A percentile compares a stretch with the other conserved stretches of the same genome.
Conservation (phyloP, 305 asterid genomes). For the Fraxinus greggii region DNA sequence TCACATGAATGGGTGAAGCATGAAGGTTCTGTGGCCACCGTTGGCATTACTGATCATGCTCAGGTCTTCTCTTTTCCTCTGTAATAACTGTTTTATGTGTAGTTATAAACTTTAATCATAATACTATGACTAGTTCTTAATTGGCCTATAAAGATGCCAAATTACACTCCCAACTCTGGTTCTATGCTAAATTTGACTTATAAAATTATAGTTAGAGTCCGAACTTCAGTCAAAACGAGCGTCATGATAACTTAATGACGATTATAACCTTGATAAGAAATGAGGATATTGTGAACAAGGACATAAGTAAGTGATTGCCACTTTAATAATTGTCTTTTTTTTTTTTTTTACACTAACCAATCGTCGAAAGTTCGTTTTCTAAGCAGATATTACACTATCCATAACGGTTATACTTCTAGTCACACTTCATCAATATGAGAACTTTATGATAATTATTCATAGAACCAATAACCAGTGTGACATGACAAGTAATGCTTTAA, state of each 20-base stretch:
- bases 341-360: too few relatives aligned
- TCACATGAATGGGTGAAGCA: slow-evolving; percentile 98
- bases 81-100: background rate
- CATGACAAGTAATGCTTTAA: background rate
- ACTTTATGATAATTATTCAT: background rate
- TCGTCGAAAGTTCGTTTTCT: background rate
- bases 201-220: background rate
- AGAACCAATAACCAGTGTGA: background rate
- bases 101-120: background rate
- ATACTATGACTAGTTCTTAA: background rate
- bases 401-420: background rate
- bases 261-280: background rate
- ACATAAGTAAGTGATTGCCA: background rate
- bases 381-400: background rate
- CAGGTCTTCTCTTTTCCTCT: slow-evolving; percentile 43
- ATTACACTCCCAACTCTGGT: background rate
- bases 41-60: slow-evolving; percentile 92
- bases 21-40: slow-evolving; percentile 78
- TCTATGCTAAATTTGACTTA: background rate
- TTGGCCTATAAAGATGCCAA: background rate
- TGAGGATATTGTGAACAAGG: background rate
- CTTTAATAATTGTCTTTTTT: background rate
- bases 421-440: background rate
- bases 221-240: background rate
- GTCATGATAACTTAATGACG: background rate